Base-by-base conservation (phyloP, 1,139 yeast genomes). In the Yamadazyma dendronema region DNA sequence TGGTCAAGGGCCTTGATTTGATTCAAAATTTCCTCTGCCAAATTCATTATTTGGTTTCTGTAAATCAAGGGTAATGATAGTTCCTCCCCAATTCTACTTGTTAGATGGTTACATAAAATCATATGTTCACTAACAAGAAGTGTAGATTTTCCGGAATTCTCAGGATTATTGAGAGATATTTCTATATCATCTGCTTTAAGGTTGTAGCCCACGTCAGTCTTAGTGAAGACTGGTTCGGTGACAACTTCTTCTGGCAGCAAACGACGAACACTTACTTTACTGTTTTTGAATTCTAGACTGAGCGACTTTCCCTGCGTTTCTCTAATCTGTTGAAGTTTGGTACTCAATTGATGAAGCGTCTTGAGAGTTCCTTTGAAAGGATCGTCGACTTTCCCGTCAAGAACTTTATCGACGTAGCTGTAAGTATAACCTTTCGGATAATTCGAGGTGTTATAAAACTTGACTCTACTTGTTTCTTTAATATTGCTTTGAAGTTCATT, bases 81-180 rank as follows among this genome's bases (percentile, higher is more conserved):
- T 13, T 60, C 49, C 6, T 46, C 30, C 11, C 84, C 77, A 49
- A 67, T 77, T 2, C 56, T 46, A 0, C 90, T 90, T 1, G 81
- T 73, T 2, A 81, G 60, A 22, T 73, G 65, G 55, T 89, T 89
- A 2, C 94, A 87, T 33, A 77, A 62, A 23, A 90, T 74, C 97
- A 90, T 90, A 39, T 84, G 60, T 54, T 89, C 95, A 0, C 92
- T 75, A 3, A 90, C 97, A 22, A 90, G 60, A 3, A 64, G 49
- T 31, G 73, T 77, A 0, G 89, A 79, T 34, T 61, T 56, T 9
- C 31, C 27, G 5, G 26, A 17, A 3, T 21, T 22, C 3, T 19
- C 4, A 8, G 31, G 23, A 11, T 31, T 30, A 2, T 14, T 30
- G 11, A 47, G 19, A 14, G 23, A 17, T 12, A 48, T 46, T n/a